phyloP scores from a whole-genome alignment of 805 yeast genomes.

The Metschnikowia vanudenii region DNA sequence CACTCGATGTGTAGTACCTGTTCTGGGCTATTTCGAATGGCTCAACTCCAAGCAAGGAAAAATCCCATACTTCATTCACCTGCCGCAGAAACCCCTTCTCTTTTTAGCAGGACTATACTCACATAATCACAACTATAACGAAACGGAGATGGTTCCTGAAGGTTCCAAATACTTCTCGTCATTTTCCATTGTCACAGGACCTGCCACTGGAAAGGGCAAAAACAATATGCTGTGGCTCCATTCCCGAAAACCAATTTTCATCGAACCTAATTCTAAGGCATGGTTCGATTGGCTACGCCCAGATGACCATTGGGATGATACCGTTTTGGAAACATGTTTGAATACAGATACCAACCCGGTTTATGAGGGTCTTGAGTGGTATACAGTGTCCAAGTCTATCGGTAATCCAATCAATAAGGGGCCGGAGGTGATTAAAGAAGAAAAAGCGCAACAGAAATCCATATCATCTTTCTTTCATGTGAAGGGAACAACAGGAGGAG shows the following conservation, averaged over 20 bases:
- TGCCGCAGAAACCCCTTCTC: conserved; percentile 51
- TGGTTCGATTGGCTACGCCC: conserved; percentile 67
- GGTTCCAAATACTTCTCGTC: conserved; percentile 35
- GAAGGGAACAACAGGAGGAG: not conserved
- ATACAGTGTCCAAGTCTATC: conserved; percentile 58
- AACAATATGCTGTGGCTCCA: conserved; percentile 67
- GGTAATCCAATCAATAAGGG: conserved; percentile 58
- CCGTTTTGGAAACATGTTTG: conserved; percentile 40
- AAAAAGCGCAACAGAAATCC: conserved; percentile 21
- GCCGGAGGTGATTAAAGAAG: conserved; percentile 28
- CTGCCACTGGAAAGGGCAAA: conserved; percentile 47
- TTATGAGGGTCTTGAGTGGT: conserved; percentile 44
- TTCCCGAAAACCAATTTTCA: conserved; percentile 70
- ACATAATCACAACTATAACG: conserved; percentile 33
- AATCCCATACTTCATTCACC: conserved; percentile 63
- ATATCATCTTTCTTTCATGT: conserved; percentile 16
- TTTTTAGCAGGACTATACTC: conserved; percentile 57
- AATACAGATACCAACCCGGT: conserved; percentile 32
- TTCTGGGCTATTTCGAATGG: conserved; percentile 91
- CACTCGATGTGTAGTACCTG: conserved; percentile 71
- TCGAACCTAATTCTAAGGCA: conserved; percentile 55
- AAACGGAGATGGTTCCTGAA: conserved; percentile 17
- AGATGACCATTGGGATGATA: conserved; percentile 34
- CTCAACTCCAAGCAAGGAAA: conserved; percentile 39
- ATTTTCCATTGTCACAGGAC: conserved; percentile 72